Evolutionary conservation across 768 basidiomycete genomes (phyloP).

Genomic region (Imleria badia): DNA sequence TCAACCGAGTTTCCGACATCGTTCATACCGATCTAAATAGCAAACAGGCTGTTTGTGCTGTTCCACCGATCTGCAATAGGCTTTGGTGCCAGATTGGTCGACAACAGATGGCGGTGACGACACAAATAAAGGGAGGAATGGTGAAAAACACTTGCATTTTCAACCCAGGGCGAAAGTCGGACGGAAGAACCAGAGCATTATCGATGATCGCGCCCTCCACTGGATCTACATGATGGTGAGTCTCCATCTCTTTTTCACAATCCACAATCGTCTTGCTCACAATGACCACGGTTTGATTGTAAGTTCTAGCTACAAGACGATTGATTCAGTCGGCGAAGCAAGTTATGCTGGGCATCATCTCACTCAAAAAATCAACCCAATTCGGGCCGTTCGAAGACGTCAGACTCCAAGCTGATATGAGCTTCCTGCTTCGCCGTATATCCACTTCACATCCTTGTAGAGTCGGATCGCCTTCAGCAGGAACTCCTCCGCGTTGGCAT

Average conservation of each 20-base stretch:
- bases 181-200: conserved; percentile 50
- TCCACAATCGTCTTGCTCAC: conserved; percentile 23
- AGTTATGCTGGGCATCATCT: conserved; percentile 3
- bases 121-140: not conserved
- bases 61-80: conserved; percentile 57
- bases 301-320: conserved; percentile 42
- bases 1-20: conserved; percentile 40
- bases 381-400: conserved; percentile 63
- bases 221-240: conserved; percentile 40
- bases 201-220: conserved; percentile 70
- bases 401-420: conserved; percentile 33
- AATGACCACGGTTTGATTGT: conserved; percentile 54
- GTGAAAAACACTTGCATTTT: conserved; percentile 40
- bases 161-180: conserved; percentile 48
- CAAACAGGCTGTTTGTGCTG: conserved; percentile 56
- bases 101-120: conserved; percentile 17
- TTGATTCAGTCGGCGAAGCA: not conserved
- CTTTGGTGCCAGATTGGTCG: conserved; percentile 53
- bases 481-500: too few species aligned
- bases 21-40: conserved; percentile 70
- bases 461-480: too few species aligned
- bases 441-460: too few species aligned
- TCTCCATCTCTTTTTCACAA: not conserved
- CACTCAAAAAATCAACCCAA: conserved; percentile 58
- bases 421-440: too few species aligned